Conservation (phyloP, 306 rosid genomes). For the Medicago ruthenica region DNA sequence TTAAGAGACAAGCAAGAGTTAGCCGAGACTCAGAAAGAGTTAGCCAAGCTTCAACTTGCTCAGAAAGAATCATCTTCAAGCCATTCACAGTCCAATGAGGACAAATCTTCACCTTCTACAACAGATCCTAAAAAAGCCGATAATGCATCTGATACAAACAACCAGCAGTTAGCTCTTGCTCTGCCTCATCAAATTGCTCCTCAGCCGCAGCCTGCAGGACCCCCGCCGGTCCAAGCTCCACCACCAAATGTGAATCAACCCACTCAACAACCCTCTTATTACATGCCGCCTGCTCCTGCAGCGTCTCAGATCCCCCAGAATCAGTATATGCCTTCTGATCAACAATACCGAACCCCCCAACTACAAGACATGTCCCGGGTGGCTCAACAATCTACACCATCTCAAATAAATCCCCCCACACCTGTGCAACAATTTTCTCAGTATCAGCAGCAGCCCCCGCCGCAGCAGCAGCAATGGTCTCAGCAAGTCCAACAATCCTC, state of each 20-base stretch:
- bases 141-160: constrained; percentile 63
- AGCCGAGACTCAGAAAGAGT: constrained; percentile 90
- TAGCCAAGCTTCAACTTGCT: constrained; percentile 90
- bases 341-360: constrained; percentile 73
- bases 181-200: constrained; percentile 78
- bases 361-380: constrained; percentile 64
- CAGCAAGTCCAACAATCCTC: constrained; percentile 69
- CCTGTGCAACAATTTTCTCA: constrained; percentile 73
- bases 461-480: constrained; percentile 48
- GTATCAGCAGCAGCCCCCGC: constrained; percentile 65
- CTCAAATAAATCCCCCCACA: constrained; percentile 71
- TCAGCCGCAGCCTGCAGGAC: constrained; percentile 60
- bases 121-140: constrained; percentile 69
- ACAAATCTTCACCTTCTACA: constrained; percentile 62
- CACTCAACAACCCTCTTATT: constrained; percentile 74
- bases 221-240: constrained; percentile 58
- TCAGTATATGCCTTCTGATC: constrained; percentile 73
- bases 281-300: constrained; percentile 63
- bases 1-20: constrained; percentile 97
- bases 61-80: constrained; percentile 83
- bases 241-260: constrained; percentile 62
- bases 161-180: constrained; percentile 93
- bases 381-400: constrained; percentile 63
- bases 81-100: constrained; percentile 83
- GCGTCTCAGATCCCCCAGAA: constrained; percentile 66